Conservation (phyloP, 176 grass and related monocot genomes). For the Olyra latifolia region DNA sequence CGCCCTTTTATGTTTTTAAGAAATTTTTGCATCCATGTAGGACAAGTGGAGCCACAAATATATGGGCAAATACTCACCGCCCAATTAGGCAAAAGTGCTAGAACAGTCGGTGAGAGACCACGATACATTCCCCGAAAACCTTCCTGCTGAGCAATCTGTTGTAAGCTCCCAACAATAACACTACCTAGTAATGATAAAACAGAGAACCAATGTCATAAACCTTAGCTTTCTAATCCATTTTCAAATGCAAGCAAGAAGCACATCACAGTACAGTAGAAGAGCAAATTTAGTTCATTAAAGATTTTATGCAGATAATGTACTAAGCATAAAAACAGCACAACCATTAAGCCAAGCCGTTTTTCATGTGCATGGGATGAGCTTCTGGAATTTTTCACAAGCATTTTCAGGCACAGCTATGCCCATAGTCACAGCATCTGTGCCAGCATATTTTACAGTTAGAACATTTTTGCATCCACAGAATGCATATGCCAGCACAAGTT, state of each 20-base stretch:
- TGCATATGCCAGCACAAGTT: not conserved
- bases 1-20: not conserved
- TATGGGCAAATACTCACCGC: slow-evolving; percentile 68
- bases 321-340: slow-evolving; percentile 10
- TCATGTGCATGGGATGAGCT: not conserved
- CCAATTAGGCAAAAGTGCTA: slow-evolving; percentile 96
- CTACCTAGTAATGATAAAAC: slow-evolving; percentile 60
- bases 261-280: not conserved
- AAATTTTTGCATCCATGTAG: not conserved
- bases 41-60: slow-evolving; percentile 14
- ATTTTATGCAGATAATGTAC: not conserved
- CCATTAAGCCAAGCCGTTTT: not conserved
- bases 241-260: not conserved
- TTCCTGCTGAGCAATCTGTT: slow-evolving; percentile 84
- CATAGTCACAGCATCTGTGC: not conserved
- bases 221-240: slow-evolving; percentile 13
- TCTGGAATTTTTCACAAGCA: not conserved
- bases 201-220: slow-evolving; percentile 13
- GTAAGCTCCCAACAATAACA: slow-evolving; percentile 81
- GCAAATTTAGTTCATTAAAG: not conserved
- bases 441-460: not conserved
- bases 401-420: not conserved
- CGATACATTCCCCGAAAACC: slow-evolving; percentile 87
- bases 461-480: slow-evolving; percentile 6
- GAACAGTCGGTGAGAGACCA: slow-evolving; percentile 79